Evolutionary conservation across 225 moss, liverwort and hornwort species (phyloP).

Genomic region (Neckera pumila): DNA sequence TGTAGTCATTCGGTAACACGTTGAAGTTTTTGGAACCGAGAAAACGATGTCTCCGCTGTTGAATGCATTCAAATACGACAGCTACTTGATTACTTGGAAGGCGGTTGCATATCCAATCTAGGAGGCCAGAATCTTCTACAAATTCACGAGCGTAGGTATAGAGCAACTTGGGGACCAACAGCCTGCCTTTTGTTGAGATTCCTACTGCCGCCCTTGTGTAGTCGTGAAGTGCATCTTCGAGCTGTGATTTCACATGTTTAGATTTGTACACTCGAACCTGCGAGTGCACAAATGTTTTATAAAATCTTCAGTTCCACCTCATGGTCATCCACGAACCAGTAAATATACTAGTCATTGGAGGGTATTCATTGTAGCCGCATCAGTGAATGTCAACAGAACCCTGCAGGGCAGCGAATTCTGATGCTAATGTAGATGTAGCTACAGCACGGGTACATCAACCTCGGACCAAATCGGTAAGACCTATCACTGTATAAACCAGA

Average conservation of each 20-base stretch:
- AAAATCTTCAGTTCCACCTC: neutral
- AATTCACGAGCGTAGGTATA: slow-evolving; percentile 62
- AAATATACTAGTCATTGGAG: neutral
- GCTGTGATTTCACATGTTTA: slow-evolving; percentile 46
- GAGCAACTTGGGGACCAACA: slow-evolving; percentile 69
- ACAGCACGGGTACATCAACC: neutral
- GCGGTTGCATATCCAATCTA: slow-evolving; percentile 77
- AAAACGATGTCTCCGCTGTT: slow-evolving; percentile 56
- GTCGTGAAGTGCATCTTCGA: slow-evolving; percentile 59
- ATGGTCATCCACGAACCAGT: neutral
- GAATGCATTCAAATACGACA: slow-evolving; percentile 64
- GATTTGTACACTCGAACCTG: slow-evolving; percentile 74
- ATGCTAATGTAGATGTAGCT: neutral
- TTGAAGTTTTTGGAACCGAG: slow-evolving; percentile 56
- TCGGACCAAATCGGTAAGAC: neutral
- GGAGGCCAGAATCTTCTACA: slow-evolving; percentile 46
- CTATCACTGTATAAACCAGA: neutral
- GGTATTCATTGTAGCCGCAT: neutral
- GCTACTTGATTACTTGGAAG: slow-evolving; percentile 64
- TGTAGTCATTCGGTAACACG: slow-evolving; percentile 55
- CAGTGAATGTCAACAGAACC: neutral
- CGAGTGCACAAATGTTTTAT: neutral
- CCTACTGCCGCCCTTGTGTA: slow-evolving; percentile 67
- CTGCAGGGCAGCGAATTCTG: neutral
- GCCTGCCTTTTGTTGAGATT: slow-evolving; percentile 57